These are phyloP conservation scores for Colletotrichum sp. DNA, from an alignment of 2,329 filamentous ascomycete species.

Conservation along the genomic window DNA sequence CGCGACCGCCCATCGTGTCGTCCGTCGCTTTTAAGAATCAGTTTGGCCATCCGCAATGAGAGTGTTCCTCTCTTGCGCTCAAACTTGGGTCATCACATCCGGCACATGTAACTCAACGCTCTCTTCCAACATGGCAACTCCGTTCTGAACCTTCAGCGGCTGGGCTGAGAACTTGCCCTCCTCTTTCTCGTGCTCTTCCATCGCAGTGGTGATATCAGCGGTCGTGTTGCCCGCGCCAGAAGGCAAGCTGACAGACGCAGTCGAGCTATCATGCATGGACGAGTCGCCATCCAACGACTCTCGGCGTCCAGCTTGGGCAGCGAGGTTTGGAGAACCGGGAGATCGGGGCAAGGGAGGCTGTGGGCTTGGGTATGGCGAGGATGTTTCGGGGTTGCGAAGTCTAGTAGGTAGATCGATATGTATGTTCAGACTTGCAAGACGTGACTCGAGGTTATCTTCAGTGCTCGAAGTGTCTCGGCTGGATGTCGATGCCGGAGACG, in stretches of 20 bases:
- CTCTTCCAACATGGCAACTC: slow-evolving; percentile 63
- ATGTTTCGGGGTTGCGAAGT: not conserved
- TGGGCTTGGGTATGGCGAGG: not conserved
- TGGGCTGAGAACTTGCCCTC: slow-evolving; percentile 40
- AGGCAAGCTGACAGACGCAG: not conserved
- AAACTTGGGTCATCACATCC: slow-evolving; percentile 45
- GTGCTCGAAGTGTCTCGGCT: not conserved
- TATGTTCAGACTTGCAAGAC: not conserved
- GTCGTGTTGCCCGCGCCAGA: not conserved
- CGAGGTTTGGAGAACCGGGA: not conserved
- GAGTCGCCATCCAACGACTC: not conserved
- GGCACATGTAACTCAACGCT: slow-evolving; percentile 52
- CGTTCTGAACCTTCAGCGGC: slow-evolving; percentile 52
- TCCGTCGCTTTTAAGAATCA: not conserved
- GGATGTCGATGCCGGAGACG: not conserved
- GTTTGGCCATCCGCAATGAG: not conserved
- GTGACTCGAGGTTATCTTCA: not conserved
- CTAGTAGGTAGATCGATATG: not conserved
- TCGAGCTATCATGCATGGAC: not conserved
- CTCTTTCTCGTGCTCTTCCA: slow-evolving; percentile 36
- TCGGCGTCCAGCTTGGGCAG: not conserved
- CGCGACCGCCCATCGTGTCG: not conserved
- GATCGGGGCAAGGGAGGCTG: slow-evolving; percentile 13
- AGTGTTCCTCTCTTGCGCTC: not conserved
- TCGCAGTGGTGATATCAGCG: slow-evolving; percentile 1